Evolutionary conservation across 805 yeast species (phyloP).

Genomic region (Wickerhamiella spandovensis): DNA sequence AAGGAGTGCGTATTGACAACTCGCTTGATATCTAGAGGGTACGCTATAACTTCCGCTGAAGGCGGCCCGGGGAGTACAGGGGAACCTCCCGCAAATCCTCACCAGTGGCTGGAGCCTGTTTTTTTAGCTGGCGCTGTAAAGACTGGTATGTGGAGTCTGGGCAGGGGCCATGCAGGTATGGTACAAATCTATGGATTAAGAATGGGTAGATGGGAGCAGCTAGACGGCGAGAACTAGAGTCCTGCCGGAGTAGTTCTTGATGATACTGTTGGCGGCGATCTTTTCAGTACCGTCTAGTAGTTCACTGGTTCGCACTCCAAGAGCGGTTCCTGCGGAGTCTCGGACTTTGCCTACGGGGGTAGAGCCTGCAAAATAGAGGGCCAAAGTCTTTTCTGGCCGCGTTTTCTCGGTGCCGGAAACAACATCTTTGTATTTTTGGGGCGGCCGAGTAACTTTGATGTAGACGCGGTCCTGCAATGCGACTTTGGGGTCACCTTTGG

Average conservation of each 20-base stretch:
- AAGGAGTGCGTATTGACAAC: too few relatives aligned
- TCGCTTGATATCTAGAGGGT: too few relatives aligned
- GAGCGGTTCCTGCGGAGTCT: neutral
- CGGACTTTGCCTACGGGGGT: slow-evolving; percentile 16
- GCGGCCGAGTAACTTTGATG: slow-evolving; percentile 19
- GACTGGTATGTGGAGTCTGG: too few relatives aligned
- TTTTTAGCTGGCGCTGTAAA: too few relatives aligned
- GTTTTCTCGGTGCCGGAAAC: slow-evolving; percentile 9
- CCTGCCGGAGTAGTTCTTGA: neutral
- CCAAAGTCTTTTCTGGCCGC: slow-evolving; percentile 17
- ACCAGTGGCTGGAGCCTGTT: too few relatives aligned
- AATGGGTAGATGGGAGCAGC: too few relatives aligned
- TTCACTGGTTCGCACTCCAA: neutral
- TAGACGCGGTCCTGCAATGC: slow-evolving; percentile 24
- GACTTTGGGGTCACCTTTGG: slow-evolving; percentile 28
- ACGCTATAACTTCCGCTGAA: too few relatives aligned
- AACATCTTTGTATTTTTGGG: slow-evolving; percentile 11
- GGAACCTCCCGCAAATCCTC: too few relatives aligned
- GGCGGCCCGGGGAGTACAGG: too few relatives aligned
- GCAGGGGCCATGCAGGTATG: too few relatives aligned
- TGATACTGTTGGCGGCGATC: neutral
- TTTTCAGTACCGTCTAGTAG: neutral
- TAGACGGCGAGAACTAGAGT: neutral
- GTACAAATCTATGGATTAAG: too few relatives aligned
- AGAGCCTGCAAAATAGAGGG: slow-evolving; percentile 16